Percentiles rank a stretch among this genome's conserved stretches.
Evolutionary conservation across 805 yeast genomes (phyloP).

Genomic region (Pichia sporocuriosa): DNA sequence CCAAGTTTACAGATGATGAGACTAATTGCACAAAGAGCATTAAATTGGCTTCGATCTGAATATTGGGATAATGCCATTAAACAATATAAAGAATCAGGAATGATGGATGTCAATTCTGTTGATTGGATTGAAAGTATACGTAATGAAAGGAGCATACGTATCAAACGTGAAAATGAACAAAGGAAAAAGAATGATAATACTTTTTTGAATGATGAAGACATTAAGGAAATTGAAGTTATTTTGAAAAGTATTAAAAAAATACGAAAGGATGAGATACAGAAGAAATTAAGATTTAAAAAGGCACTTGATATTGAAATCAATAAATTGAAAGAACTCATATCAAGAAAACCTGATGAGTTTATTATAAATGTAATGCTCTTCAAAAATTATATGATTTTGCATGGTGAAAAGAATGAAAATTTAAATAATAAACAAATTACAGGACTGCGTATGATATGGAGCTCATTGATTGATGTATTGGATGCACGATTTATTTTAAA

Average conservation of each 20-base stretch:
- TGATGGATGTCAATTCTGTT: neutral
- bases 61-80: conserved; percentile 55
- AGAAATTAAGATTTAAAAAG: conserved; percentile 38
- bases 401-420: conserved; percentile 14
- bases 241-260: conserved; percentile 45
- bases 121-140: conserved; percentile 4
- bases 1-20: conserved; percentile 70
- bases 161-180: conserved; percentile 15
- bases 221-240: conserved; percentile 25
- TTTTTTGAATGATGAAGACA: neutral
- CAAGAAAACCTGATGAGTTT: conserved; percentile 5
- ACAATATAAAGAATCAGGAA: conserved; percentile 5
- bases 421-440: conserved; percentile 22
- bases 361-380: conserved; percentile 25
- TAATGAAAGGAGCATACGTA: conserved; percentile 15
- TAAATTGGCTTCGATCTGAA: conserved; percentile 65
- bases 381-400: conserved; percentile 29
- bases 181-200: neutral
- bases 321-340: neutral
- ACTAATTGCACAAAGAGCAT: conserved; percentile 49
- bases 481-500: conserved; percentile 14
- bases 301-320: conserved; percentile 20
- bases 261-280: conserved; percentile 37
- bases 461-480: conserved; percentile 21
- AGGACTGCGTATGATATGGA: conserved; percentile 28